Conservation (phyloP, 176 grass and related monocot species). For the Miscanthus lutarioriparius region DNA sequence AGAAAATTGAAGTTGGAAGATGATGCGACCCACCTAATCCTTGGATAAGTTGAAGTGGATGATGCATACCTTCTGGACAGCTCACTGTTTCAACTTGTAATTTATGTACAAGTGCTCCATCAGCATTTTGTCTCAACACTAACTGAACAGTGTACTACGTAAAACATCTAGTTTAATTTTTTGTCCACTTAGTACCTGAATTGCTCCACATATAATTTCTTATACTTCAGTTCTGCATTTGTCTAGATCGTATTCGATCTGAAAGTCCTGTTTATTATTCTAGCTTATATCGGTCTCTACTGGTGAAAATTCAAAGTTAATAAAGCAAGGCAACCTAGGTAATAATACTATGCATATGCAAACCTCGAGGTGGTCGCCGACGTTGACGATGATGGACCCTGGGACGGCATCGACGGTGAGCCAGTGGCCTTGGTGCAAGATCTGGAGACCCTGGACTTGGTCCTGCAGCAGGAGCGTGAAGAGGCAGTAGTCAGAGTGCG, state of each 20-base stretch:
- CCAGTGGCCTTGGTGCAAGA: constrained; percentile 53
- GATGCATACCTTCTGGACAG: neutral
- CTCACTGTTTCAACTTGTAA: neutral
- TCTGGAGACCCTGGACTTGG: constrained; percentile 66
- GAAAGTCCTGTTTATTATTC: too few species aligned
- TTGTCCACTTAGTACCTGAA: neutral
- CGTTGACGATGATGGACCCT: constrained; percentile 58
- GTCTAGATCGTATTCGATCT: neutral
- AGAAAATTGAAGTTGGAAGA: neutral
- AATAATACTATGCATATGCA: too few species aligned
- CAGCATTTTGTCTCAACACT: neutral
- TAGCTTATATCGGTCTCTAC: too few species aligned
- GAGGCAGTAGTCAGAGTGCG: constrained; percentile 90
- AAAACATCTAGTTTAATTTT: neutral
- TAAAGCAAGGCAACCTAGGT: too few species aligned
- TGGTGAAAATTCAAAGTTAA: too few species aligned
- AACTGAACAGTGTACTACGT: neutral
- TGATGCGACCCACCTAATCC: neutral
- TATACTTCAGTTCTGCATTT: too few species aligned
- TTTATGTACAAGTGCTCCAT: neutral
- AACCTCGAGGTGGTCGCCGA: constrained; percentile 96
- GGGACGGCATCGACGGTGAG: constrained; percentile 63
- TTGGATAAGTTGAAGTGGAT: neutral
- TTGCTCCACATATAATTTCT: too few species aligned
- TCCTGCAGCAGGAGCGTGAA: constrained; percentile 83